Evolutionary conservation across 2,329 filamentous ascomycete genomes (phyloP), one percentile per base, ranked within the genome.

Genomic region (Colletotrichum horii): DNA sequence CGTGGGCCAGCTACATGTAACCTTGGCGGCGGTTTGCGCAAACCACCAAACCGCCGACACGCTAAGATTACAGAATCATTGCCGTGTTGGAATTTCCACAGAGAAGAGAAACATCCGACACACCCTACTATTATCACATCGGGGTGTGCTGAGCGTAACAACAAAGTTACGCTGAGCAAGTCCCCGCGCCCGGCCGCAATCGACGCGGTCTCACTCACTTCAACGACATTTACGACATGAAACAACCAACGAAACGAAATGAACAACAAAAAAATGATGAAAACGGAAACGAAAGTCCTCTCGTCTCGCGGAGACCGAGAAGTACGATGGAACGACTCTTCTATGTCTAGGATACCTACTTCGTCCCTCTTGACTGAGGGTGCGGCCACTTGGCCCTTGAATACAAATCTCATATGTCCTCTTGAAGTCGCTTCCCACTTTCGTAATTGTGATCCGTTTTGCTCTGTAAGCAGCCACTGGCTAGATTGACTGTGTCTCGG

Each of bases 241-340:
- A 67, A 48, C 52, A 48, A 48, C 19, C 30, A 52, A 71, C 48
- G 74, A 76, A 38, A 69, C 26, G 70, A 69, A n/a, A 28, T 16
- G 32, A 61, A 11, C 22, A 52, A 16, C 22, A 38, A 70, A 61
- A 74, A 74, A 70, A 69, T 28, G 15, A 58, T 43, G 38, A 15
- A 36, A 64, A 74, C 16, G 66, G 22, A 68, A 52, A 73, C 8
- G 16, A 67, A 19, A 68, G 55, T 70, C 67, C 70, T 65, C 48
- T 71, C 22, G 22, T 19, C 56, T 64, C 28, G 16, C 11, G 6
- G 34, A 34, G 38, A 48, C 48, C 36, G 70, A 26, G 74, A 76
- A 76, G 74, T 76, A 76, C 74, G 74, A 76, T 58, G 64, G 60
- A 65, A 74, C 58, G 70, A 66, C 28, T 74, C 55, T 74, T 52